Percentiles rank a stretch among this genome's conserved stretches.
Conservation (phyloP, 108 stramenopile species). For the Cyclotella cryptica region DNA sequence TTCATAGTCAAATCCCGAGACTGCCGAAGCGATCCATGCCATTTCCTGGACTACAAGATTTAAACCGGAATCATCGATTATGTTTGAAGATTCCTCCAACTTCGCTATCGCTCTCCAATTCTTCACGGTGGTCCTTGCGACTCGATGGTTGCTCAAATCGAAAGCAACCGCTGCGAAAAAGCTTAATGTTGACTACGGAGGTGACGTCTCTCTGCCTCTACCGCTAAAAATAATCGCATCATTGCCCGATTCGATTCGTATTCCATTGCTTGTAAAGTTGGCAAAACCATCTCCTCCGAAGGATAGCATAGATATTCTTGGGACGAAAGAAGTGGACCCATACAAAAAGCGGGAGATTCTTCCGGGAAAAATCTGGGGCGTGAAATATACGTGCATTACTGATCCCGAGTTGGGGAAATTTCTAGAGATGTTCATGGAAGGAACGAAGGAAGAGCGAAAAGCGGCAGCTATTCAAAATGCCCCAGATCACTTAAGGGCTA, state of each 20-base stretch:
- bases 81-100: not conserved
- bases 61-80: too few relatives aligned
- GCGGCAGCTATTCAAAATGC: constrained; percentile 15
- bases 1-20: too few relatives aligned
- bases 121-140: not conserved
- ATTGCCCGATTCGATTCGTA: constrained; percentile 32
- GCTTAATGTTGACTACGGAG: constrained; percentile 23
- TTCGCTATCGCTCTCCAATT: not conserved
- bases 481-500: constrained; percentile 22
- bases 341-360: constrained; percentile 32
- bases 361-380: constrained; percentile 40
- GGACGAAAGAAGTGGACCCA: constrained; percentile 13
- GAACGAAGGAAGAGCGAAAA: constrained; percentile 10
- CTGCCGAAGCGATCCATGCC: too few relatives aligned
- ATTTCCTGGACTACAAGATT: too few relatives aligned
- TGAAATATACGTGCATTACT: constrained; percentile 17
- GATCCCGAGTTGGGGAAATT: constrained; percentile 26
- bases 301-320: constrained; percentile 36
- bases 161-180: constrained; percentile 10
- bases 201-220: constrained; percentile 2
- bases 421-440: constrained; percentile 21
- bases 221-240: constrained; percentile 27
- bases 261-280: constrained; percentile 12
- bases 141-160: not conserved
- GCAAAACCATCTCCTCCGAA: constrained; percentile 23